These are phyloP conservation scores for Emydomyces testavorans DNA, from an alignment of 2,329 filamentous ascomycete genomes.

Conservation along the genomic window DNA sequence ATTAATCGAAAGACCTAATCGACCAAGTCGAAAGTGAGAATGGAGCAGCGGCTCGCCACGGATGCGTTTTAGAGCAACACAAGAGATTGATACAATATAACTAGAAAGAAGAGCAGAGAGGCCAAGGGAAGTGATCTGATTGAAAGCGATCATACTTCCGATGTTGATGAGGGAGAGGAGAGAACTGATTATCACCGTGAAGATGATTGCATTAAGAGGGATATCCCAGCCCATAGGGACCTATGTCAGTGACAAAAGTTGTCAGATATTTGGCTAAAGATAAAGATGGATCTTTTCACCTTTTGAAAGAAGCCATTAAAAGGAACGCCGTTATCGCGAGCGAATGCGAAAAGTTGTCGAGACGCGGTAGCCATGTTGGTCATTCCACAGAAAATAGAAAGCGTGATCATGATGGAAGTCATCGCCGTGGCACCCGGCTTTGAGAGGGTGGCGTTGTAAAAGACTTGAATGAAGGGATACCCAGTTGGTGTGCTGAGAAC, in stretches of 20 bases:
- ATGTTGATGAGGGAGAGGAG: conserved; percentile 43
- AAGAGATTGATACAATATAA: conserved; percentile 25
- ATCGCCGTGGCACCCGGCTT: conserved; percentile 34
- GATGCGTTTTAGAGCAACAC: conserved; percentile 14
- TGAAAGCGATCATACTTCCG: conserved; percentile 41
- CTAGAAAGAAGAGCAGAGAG: conserved; percentile 39
- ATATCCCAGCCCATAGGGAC: too few species aligned
- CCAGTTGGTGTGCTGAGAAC: conserved; percentile 34
- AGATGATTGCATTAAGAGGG: conserved; percentile 32
- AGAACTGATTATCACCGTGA: conserved; percentile 25
- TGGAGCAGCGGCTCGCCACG: conserved; percentile 21
- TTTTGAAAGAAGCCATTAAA: conserved; percentile 39
- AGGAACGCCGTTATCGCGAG: conserved; percentile 43
- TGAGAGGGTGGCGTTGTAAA: conserved; percentile 36
- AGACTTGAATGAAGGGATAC: conserved; percentile 44
- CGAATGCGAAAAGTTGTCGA: conserved; percentile 36
- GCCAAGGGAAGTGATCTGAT: conserved; percentile 42
- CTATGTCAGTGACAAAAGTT: not conserved
- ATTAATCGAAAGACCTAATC: conserved; percentile 36
- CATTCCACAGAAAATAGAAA: conserved; percentile 24
- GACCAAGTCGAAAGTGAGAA: conserved; percentile 27
- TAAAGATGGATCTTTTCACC: conserved; percentile 21
- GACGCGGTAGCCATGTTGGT: conserved; percentile 31
- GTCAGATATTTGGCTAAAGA: not conserved
- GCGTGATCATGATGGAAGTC: conserved; percentile 34